Percentiles rank a stretch among this genome's conserved stretches.
phyloP scores from a whole-genome alignment of 352 stramenopile species.

The Globisporangium acanthophoron region DNA sequence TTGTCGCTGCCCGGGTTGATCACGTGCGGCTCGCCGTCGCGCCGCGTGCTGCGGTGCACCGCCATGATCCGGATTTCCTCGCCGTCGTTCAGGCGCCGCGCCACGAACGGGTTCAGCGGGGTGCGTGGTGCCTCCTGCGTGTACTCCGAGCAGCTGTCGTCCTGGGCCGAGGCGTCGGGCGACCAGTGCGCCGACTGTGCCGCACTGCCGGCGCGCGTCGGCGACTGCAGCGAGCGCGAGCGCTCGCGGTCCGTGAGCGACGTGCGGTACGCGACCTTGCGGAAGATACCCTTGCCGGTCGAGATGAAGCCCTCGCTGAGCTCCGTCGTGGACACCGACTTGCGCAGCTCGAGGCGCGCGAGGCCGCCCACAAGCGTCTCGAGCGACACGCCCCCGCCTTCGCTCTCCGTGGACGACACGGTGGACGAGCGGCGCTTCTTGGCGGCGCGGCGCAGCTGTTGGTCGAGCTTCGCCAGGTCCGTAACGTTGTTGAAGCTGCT shows the following conservation, averaged over 20 bases:
- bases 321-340: slow-evolving; percentile 44
- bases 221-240: slow-evolving; percentile 30
- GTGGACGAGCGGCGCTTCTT: slow-evolving; percentile 53
- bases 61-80: slow-evolving; percentile 81
- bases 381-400: slow-evolving; percentile 15
- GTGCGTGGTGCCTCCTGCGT: slow-evolving; percentile 72
- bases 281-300: slow-evolving; percentile 83
- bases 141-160: slow-evolving; percentile 60
- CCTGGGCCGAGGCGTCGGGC: slow-evolving; percentile 7
- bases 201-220: slow-evolving; percentile 24
- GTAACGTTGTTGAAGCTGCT: slow-evolving; percentile 5
- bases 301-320: slow-evolving; percentile 81
- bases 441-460: slow-evolving; percentile 6
- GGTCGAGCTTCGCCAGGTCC: slow-evolving; percentile 12
- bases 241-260: slow-evolving; percentile 28
- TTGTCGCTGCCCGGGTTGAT: slow-evolving; percentile 59
- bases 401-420: slow-evolving; percentile 40
- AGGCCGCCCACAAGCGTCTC: slow-evolving; percentile 35
- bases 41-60: slow-evolving; percentile 62
- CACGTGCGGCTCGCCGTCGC: slow-evolving; percentile 40
- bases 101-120: slow-evolving; percentile 79
- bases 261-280: slow-evolving; percentile 66
- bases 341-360: slow-evolving; percentile 40
- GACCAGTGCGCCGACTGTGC: slow-evolving; percentile 22
- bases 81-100: slow-evolving; percentile 70